Conservation (phyloP, 495 filamentous ascomycete species). For the Penicillium daleae region DNA sequence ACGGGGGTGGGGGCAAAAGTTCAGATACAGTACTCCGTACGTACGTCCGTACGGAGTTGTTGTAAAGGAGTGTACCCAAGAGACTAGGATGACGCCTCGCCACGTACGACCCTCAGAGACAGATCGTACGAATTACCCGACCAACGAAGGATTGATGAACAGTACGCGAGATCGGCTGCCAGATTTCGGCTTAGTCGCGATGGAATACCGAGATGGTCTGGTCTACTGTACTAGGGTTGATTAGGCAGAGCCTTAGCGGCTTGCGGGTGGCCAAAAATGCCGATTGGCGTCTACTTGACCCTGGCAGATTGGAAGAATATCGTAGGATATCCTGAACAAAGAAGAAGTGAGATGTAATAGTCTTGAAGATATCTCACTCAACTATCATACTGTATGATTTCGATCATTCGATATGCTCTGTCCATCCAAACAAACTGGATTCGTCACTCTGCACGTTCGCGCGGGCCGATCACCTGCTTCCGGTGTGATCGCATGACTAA, state of each 20-base stretch:
- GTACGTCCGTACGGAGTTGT: too few relatives aligned
- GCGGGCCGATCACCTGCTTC: constrained; percentile 10
- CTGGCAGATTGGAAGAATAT: not conserved
- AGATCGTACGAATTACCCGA: constrained; percentile 18
- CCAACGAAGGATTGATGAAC: constrained; percentile 3
- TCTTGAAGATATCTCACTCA: too few relatives aligned
- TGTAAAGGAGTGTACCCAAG: too few relatives aligned
- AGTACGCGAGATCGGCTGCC: constrained; percentile 20
- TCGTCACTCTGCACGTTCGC: constrained; percentile 15
- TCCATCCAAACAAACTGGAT: not conserved
- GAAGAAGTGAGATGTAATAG: too few relatives aligned
- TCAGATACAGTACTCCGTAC: too few relatives aligned
- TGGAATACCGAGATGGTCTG: not conserved
- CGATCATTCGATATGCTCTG: not conserved
- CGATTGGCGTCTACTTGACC: not conserved
- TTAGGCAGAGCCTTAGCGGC: constrained; percentile 13
- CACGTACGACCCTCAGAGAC: too few relatives aligned
- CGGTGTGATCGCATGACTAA: constrained; percentile 25
- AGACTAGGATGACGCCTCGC: not conserved
- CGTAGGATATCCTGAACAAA: not conserved
- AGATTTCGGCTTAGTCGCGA: constrained; percentile 16
- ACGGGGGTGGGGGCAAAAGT: not conserved
- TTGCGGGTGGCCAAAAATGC: constrained; percentile 5
- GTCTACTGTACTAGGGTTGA: constrained; percentile 12
- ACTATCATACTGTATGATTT: too few relatives aligned